Evolutionary conservation across 202 grass and related monocot genomes (phyloP), one percentile per base, ranked within the genome.

Genomic region (Zoysia matrella): DNA sequence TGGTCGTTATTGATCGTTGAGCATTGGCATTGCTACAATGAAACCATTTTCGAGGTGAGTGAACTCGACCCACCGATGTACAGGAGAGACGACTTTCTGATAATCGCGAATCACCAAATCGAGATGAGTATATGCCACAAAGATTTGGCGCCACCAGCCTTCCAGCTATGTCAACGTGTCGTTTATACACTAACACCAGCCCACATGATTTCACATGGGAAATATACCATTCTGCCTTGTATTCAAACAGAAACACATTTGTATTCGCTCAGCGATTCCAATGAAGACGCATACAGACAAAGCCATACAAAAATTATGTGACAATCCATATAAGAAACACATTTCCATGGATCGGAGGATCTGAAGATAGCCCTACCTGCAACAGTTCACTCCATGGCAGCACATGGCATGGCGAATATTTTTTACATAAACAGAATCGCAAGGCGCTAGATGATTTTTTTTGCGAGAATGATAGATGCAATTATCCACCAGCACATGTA

Each of bases 121-220:
- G 30, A 48, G 51, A 64, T 3, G 41, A 70, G 47, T 7, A 76
- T 67, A 84, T 76, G 63, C 42, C 43, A 67, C 84, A 71, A 79
- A 78, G 70, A 87, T 87, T 84, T 87, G 65, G 70, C 52, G 42
- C 22, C 43, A 67, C 14, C 65, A 39, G 75, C 22, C 58, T 3
- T 62, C 22, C 58, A 50, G 79, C 65, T 3, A 75, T 16, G 65
- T 71, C 82, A 81, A 85, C 71, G 50, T 70, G 55, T 42, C 50
- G 55, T 63, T 65, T 73, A 39, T 73, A 30, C n/a, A 65, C 52
- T 60, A 45, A 52, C 74, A 71, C 47, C 6, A 67, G 44, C 65
- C 2, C 69, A 74, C 74, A 75, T 82, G 89, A 73, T 80, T 84
- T 85, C 85, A 78, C 85, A 88, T 88, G 89, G 76, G 72, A 78